Base-by-base conservation (phyloP, 106 monocot species). In the Chionographis japonica region DNA sequence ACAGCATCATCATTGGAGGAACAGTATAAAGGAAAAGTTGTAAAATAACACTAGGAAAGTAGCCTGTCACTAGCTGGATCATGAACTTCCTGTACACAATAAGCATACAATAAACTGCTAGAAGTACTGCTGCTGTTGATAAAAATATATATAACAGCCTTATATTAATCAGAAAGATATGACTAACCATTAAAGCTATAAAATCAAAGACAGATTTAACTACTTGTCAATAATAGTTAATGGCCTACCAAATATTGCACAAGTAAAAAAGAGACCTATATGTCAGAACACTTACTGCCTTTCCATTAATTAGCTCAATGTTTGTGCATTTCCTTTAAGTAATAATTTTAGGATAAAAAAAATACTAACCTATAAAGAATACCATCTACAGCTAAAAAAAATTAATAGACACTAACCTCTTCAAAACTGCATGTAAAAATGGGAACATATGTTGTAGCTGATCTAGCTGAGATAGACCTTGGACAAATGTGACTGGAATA, bases 1-100 rank as follows among this genome's bases (percentile, higher is more conserved):
- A 80, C 19, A 85, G 54, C 85, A 88, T 88, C 92, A 92, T 92
- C 27, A 80, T 59, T 61, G 92, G 92, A 52, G 92, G 92, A 57
- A 92, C 88, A 2, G 58, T 60, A 66, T 80, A 83, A 49, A 88
- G 62, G 66, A 83, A 80, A 43, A 88, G 40, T 67, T 73, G 66
- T 66, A 92, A 62, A 55, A 88, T 65, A 52, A 85, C 88, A 74
- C 92, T 92, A 5, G 92, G 92, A 6, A 92, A 78, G 67, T 92
- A 92, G 4, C 92, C 92, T 5, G 85, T 78, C 39, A 92, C 79
- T 11, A 92, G 4, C 68, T 85, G 77, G 54, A 52, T 81, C 41
- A 85, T 50, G 17, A 78, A 51, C 15, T 60, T 57, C 88, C 92
- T 92, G 74, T 50, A 77, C 12, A 68, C 41, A 7, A 15, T 1